phyloP scores from a whole-genome alignment of 495 filamentous ascomycete genomes.

The Aspergillus egyptiacus region DNA sequence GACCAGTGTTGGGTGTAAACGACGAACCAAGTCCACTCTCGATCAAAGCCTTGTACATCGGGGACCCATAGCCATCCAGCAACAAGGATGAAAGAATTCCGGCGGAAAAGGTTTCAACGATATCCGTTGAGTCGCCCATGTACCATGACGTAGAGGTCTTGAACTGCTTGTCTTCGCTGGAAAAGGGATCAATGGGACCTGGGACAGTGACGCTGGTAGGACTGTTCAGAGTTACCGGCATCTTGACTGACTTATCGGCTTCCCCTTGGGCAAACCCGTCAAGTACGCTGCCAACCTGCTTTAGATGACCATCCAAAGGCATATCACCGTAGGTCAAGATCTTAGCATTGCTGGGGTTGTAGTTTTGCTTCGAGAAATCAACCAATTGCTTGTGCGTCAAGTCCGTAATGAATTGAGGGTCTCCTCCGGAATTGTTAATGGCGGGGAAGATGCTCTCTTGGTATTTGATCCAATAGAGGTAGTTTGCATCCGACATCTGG shows the following conservation, averaged over 20 bases:
- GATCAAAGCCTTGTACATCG: slow-evolving; percentile 83
- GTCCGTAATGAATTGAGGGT: slow-evolving; percentile 92
- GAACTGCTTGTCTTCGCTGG: slow-evolving; percentile 76
- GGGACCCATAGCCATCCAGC: slow-evolving; percentile 90
- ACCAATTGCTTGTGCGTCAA: slow-evolving; percentile 81
- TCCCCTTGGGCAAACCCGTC: slow-evolving; percentile 61
- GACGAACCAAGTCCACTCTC: slow-evolving; percentile 87
- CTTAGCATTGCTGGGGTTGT: slow-evolving; percentile 95
- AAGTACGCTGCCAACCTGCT: slow-evolving; percentile 67
- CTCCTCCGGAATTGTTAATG: slow-evolving; percentile 92
- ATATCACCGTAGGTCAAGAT: slow-evolving; percentile 94
- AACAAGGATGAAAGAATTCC: slow-evolving; percentile 74
- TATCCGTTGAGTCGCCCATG: slow-evolving; percentile 71
- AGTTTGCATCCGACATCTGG: slow-evolving; percentile 94
- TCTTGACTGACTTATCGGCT: slow-evolving; percentile 65
- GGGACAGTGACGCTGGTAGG: slow-evolving; percentile 62
- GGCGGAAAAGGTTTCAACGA: slow-evolving; percentile 80
- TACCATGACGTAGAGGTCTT: slow-evolving; percentile 94
- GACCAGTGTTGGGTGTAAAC: slow-evolving; percentile 90
- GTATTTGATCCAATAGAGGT: slow-evolving; percentile 89
- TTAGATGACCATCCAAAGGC: slow-evolving; percentile 71
- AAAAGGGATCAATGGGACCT: slow-evolving; percentile 84
- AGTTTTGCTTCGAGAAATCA: slow-evolving; percentile 82
- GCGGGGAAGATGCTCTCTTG: slow-evolving; percentile 90
- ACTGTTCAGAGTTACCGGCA: slow-evolving; percentile 67